Base-by-base conservation (phyloP, 1,284 basidiomycete genomes). In the Ceratobasidium papillatum region DNA sequence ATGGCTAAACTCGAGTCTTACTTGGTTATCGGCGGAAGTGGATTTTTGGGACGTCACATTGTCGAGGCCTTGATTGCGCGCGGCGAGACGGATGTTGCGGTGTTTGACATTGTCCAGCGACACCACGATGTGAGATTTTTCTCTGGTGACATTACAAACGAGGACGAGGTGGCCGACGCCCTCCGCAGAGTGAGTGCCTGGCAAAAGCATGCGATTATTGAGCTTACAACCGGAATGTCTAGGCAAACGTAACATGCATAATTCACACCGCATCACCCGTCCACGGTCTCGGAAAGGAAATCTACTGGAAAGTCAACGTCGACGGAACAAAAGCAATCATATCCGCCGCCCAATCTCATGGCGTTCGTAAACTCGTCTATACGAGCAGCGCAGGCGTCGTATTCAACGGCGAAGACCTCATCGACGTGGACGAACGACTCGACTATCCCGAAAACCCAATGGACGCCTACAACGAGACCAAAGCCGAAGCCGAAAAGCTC, bases 381-480 rank as follows among this genome's bases (percentile, higher is more conserved):
- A 99, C 98, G 2, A 95, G 93, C 78, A 96, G 94, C 61, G 96
- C 95, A 1, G 94, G 96, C 38, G 95, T 99, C 25, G 90, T 96
- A 5, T 99, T 96, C 84, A 91, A 93, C 76, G 96, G 96, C 0
- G 82, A 84, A 25, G 90, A 94, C 81, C 86, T 97, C 61, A 87
- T 94, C 78, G 91, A 96, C 80, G 89, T 93, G 41, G 98, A 99
- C 82, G 98, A 99, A 84, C 90, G 97, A 19, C 82, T 94, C 65
- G 89, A 90, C 0, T 89, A 89, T 78, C 95, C 95, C 0, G 87
- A 88, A 51, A 87, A 88, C 59, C 88, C 92, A 0, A 86, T 97
- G 81, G 96, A 99, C 82, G 91, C 93, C 0, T 99, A 99, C 84
- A 98, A 96, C 81, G 93, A 94, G 78, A 96, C 95, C n/a, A 99